These are phyloP conservation scores for Knufia petricola DNA, from an alignment of 2,329 filamentous ascomycete species.

Conservation along the genomic window DNA sequence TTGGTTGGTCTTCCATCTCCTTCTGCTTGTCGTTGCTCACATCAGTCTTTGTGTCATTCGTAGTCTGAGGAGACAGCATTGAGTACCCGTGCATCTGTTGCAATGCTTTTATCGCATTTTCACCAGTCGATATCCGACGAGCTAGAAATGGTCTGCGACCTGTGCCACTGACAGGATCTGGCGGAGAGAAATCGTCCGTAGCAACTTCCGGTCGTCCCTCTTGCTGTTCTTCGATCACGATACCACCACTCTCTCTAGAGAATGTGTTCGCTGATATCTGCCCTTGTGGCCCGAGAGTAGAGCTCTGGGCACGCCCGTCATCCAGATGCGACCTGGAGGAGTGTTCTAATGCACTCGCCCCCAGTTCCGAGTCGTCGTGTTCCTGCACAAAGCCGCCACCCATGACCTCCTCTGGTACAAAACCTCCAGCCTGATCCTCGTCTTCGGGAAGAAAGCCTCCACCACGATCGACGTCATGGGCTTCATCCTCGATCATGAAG, in stretches of 20 bases:
- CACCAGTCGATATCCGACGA: not conserved
- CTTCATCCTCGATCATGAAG: constrained; percentile 25
- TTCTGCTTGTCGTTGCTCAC: not conserved
- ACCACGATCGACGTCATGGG: constrained; percentile 14
- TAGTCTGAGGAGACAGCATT: not conserved
- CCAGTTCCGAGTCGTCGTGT: no score
- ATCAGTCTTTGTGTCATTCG: not conserved
- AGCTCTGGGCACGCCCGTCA: not conserved
- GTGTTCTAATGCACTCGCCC: not conserved
- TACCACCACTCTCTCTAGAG: not conserved
- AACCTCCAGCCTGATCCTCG: constrained; percentile 14
- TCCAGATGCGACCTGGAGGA: not conserved
- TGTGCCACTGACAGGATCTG: not conserved
- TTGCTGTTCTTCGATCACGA: not conserved
- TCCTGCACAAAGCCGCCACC: not conserved
- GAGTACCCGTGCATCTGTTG: not conserved
- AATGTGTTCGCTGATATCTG: not conserved
- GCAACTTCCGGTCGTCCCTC: not conserved
- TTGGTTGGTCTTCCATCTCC: not conserved
- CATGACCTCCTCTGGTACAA: constrained; percentile 15
- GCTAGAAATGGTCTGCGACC: not conserved
- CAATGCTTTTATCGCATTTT: not conserved
- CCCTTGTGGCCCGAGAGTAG: not conserved
- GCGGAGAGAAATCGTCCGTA: not conserved
- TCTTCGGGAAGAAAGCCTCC: not conserved